Conservation (phyloP, 331 rosid genomes). For the Acacia concinna region DNA sequence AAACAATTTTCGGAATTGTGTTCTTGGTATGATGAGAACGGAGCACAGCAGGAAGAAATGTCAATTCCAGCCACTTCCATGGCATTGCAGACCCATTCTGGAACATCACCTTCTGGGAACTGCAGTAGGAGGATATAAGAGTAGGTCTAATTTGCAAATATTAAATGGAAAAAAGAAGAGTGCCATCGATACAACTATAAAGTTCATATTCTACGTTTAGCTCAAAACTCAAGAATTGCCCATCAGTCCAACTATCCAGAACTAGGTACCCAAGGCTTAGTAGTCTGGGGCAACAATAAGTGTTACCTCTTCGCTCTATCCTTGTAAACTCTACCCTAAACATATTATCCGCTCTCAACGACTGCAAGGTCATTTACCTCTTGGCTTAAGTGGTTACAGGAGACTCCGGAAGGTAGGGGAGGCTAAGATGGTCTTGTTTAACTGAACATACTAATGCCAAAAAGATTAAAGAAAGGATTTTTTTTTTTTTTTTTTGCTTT, state of each 20-base stretch:
- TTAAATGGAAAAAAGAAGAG: not conserved
- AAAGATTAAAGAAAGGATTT: not conserved
- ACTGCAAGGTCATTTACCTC: not conserved
- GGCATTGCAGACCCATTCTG: conserved; percentile 94
- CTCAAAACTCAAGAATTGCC: not conserved
- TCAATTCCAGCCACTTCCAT: conserved; percentile 98
- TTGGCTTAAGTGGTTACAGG: not conserved
- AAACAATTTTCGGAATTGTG: not conserved
- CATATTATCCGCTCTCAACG: not conserved
- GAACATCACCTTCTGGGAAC: conserved; percentile 88
- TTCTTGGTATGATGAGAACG: conserved; percentile 40
- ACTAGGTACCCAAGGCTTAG: not conserved
- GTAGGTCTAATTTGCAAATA: conserved; percentile 11
- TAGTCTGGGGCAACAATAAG: not conserved
- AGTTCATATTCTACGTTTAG: not conserved
- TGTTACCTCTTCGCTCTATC: not conserved
- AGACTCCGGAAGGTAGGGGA: not conserved
- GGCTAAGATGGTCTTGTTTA: not conserved
- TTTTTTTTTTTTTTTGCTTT: not conserved
- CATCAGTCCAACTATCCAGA: not conserved
- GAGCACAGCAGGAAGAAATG: conserved; percentile 77
- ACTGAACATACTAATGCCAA: not conserved
- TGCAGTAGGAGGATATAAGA: conserved; percentile 36
- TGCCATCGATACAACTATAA: not conserved
- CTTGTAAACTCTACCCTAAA: not conserved